phyloP scores from a whole-genome alignment of 2,329 filamentous ascomycete species.

The Beauveria medogensis region DNA sequence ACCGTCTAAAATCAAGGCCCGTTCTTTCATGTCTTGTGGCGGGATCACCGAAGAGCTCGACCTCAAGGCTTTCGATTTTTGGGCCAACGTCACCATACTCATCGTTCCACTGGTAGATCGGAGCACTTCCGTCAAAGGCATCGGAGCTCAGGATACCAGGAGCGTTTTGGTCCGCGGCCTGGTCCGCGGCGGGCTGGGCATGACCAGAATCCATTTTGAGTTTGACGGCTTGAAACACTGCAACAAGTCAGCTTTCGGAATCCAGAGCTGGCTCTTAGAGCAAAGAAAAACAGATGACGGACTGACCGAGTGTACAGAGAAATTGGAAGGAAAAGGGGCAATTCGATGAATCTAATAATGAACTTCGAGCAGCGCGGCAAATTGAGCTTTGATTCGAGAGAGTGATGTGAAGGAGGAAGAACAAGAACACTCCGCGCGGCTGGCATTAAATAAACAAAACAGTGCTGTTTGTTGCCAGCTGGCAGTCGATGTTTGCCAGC shows the following conservation, averaged over 20 bases:
- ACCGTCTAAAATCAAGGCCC: slow-evolving; percentile 59
- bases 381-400: not conserved
- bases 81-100: slow-evolving; percentile 83
- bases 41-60: slow-evolving; percentile 61
- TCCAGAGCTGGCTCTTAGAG: not conserved
- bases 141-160: not conserved
- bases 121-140: slow-evolving; percentile 46
- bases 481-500: not conserved
- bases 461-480: not conserved
- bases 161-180: not conserved
- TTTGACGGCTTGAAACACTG: not conserved
- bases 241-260: not conserved
- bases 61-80: slow-evolving; percentile 59
- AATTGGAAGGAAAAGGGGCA: not conserved
- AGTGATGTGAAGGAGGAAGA: not conserved
- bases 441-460: slow-evolving; percentile 8
- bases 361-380: not conserved
- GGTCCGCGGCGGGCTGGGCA: not conserved
- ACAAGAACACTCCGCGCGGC: not conserved
- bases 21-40: slow-evolving; percentile 37
- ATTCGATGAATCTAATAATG: not conserved
- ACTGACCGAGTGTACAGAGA: not conserved
- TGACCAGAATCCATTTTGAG: not conserved
- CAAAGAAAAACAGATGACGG: not conserved
- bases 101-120: slow-evolving; percentile 74